Percentiles rank a stretch among this genome's conserved stretches.
These are phyloP conservation scores for Phytophthora ohioensis DNA, from an alignment of 352 stramenopile genomes.

Conservation along the genomic window DNA sequence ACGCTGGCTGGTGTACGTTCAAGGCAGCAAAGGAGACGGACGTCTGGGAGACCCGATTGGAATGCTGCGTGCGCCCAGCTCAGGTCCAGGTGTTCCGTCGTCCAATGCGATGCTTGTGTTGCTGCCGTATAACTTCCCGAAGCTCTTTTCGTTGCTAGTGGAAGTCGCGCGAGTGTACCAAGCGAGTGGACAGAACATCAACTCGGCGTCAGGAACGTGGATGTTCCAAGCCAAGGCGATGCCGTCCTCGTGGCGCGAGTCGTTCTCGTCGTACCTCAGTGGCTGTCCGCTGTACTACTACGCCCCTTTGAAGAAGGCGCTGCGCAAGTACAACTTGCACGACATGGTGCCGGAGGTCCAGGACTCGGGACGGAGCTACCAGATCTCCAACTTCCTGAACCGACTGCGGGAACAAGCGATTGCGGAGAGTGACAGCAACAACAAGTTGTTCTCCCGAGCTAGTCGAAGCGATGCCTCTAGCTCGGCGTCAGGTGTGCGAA, in stretches of 20 bases:
- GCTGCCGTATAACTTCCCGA: conserved; percentile 90
- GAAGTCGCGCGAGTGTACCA: conserved; percentile 86
- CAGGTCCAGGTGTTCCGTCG: conserved; percentile 37
- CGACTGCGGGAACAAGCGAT: conserved; percentile 80
- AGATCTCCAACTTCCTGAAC: conserved; percentile 82
- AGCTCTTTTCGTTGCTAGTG: conserved; percentile 83
- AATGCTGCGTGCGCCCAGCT: conserved; percentile 60
- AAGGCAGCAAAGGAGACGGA: conserved; percentile 83
- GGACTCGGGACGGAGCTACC: conserved; percentile 84
- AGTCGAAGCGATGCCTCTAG: conserved; percentile 36
- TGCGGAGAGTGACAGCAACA: conserved; percentile 79
- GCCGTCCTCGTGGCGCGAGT: conserved; percentile 86
- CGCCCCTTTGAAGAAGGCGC: conserved; percentile 78
- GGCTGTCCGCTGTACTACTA: conserved; percentile 87
- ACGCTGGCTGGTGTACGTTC: conserved; percentile 86
- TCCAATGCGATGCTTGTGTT: conserved; percentile 75
- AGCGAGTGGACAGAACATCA: conserved; percentile 82
- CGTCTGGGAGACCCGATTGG: conserved; percentile 85
- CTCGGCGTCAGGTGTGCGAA: conserved; percentile 17
- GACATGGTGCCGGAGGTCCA: conserved; percentile 88
- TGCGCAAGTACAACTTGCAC: conserved; percentile 90
- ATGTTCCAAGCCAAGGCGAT: conserved; percentile 90
- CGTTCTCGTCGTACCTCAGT: conserved; percentile 82
- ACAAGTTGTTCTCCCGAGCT: conserved; percentile 71
- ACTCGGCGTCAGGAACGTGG: conserved; percentile 68